phyloP scores from a whole-genome alignment of 345 rosid species.

The Populus simonii region DNA sequence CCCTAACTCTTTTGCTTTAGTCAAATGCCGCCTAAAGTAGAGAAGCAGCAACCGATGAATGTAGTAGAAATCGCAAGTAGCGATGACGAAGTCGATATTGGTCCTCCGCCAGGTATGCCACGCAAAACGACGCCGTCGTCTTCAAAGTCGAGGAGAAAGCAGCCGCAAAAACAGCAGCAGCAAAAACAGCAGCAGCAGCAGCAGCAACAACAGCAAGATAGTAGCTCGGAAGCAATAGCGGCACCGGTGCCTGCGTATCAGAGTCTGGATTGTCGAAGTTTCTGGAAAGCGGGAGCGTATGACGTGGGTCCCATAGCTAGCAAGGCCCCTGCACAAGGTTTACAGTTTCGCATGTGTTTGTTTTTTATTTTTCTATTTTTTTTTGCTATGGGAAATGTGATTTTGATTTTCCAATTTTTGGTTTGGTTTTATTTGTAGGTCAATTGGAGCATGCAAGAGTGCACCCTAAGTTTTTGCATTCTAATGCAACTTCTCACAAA shows the following conservation, averaged over 20 bases:
- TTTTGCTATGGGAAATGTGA: not conserved
- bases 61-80: slow-evolving; percentile 43
- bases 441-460: slow-evolving; percentile 84
- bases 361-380: not conserved
- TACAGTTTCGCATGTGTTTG: not conserved
- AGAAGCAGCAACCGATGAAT: slow-evolving; percentile 10
- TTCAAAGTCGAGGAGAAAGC: not conserved
- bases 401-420: not conserved
- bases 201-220: slow-evolving; percentile 2
- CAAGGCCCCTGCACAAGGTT: slow-evolving; percentile 27
- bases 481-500: slow-evolving; percentile 98
- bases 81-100: slow-evolving; percentile 42
- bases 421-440: slow-evolving; percentile 33
- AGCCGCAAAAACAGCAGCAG: not conserved
- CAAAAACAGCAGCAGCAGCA: slow-evolving; percentile 6
- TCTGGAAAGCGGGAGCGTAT: slow-evolving; percentile 81
- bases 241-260: slow-evolving; percentile 21
- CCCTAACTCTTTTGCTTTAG: not conserved
- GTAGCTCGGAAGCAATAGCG: slow-evolving; percentile 10
- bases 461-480: slow-evolving; percentile 94
- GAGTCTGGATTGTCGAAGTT: slow-evolving; percentile 55
- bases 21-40: slow-evolving; percentile 33
- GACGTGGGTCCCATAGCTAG: slow-evolving; percentile 24
- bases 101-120: not conserved
- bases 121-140: not conserved